phyloP scores from a whole-genome alignment of 306 rosid species.

The Cyamopsis tetragonoloba region DNA sequence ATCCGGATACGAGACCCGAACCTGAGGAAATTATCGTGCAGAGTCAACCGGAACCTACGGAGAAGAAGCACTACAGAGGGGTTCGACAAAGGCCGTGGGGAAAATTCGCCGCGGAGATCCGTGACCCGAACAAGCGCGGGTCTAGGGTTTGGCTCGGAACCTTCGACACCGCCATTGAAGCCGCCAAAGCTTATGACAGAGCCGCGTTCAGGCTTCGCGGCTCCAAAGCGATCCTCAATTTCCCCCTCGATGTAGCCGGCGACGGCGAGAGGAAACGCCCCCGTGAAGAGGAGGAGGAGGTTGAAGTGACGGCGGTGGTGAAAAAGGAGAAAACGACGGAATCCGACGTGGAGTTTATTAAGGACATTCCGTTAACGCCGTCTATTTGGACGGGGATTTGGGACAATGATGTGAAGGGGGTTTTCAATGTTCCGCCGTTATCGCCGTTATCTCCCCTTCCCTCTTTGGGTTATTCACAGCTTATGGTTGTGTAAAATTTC shows the following conservation, averaged over 20 bases:
- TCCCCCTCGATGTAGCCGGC: constrained; percentile 50
- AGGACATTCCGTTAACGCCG: constrained; percentile 78
- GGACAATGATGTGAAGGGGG: constrained; percentile 59
- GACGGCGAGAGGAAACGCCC: constrained; percentile 37
- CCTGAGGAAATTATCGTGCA: background rate
- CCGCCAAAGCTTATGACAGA: constrained; percentile 78
- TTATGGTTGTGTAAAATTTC: constrained; percentile 50
- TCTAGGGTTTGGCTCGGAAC: constrained; percentile 87
- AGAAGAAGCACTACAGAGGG: constrained; percentile 59
- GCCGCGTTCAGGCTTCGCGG: constrained; percentile 85
- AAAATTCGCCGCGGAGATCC: constrained; percentile 81
- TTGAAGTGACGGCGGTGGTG: constrained; percentile 26
- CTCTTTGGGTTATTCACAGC: constrained; percentile 49
- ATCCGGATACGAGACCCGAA: constrained; percentile 24
- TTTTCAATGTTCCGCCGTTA: constrained; percentile 58
- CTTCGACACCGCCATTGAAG: constrained; percentile 72
- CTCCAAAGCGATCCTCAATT: constrained; percentile 75
- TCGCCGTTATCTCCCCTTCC: constrained; percentile 83
- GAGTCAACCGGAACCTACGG: background rate
- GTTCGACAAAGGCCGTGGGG: constrained; percentile 90
- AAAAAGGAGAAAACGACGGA: constrained; percentile 53
- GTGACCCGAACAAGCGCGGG: constrained; percentile 75
- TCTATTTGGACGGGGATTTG: constrained; percentile 62
- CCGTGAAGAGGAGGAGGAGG: constrained; percentile 38
- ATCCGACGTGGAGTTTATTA: background rate